phyloP scores from a whole-genome alignment of 2,329 filamentous ascomycete species.

The Stemphylium vesicarium region DNA sequence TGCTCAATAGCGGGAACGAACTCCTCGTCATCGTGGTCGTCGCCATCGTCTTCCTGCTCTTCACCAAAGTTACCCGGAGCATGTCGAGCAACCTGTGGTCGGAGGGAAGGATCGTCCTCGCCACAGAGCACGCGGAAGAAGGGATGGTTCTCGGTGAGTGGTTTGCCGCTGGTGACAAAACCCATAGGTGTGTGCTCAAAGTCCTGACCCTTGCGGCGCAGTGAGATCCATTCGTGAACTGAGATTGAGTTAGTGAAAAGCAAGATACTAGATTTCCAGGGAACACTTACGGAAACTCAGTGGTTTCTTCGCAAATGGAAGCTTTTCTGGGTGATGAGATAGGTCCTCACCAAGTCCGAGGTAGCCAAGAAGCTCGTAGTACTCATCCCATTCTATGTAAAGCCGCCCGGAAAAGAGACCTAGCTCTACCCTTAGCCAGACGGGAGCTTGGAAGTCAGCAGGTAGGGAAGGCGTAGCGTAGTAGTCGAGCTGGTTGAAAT shows the following conservation, averaged over 20 bases:
- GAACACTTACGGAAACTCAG: conserved; percentile 34
- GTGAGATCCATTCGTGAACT: conserved; percentile 63
- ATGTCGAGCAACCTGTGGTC: conserved; percentile 16
- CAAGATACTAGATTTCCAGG: conserved; percentile 33
- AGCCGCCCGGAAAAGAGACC: conserved; percentile 67
- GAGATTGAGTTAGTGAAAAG: conserved; percentile 17
- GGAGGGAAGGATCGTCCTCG: conserved; percentile 14
- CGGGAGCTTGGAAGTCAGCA: conserved; percentile 50
- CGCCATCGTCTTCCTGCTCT: conserved; percentile 9
- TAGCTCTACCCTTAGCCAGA: conserved; percentile 64
- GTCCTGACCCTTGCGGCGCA: conserved; percentile 63
- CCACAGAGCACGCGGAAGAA: conserved; percentile 55
- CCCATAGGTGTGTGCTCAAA: conserved; percentile 67
- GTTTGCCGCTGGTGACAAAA: conserved; percentile 60
- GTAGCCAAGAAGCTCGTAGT: conserved; percentile 33
- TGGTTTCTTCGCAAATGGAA: conserved; percentile 33
- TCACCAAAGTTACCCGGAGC: conserved; percentile 8
- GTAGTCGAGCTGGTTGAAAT: conserved; percentile 63
- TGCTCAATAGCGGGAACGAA: conserved; percentile 18
- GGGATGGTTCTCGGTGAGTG: conserved; percentile 55
- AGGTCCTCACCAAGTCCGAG: conserved; percentile 25
- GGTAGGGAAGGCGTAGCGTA: conserved; percentile 60
- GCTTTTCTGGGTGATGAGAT: conserved; percentile 2
- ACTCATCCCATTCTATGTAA: conserved; percentile 63
- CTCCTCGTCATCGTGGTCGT: conserved; percentile 22